These are phyloP conservation scores for Suhomyces bribrorum DNA, from an alignment of 1,139 yeast genomes.

Conservation along the genomic window DNA sequence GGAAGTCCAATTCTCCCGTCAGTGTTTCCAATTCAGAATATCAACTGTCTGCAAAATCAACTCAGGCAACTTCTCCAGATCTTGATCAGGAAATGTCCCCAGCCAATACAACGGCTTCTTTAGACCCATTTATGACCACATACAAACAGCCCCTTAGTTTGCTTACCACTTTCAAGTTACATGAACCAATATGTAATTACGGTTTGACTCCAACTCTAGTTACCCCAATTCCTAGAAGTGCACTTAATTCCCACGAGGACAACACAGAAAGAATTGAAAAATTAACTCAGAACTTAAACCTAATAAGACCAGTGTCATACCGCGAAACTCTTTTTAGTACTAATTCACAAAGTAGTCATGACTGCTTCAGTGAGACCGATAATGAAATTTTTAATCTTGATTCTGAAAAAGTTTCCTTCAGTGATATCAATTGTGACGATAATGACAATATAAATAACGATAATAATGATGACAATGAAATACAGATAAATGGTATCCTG, in stretches of 20 bases:
- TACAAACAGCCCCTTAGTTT: not conserved
- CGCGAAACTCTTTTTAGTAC: no score
- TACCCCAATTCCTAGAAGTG: not conserved
- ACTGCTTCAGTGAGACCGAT: no score
- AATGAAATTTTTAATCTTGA: no score
- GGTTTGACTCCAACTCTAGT: not conserved
- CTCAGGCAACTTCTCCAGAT: not conserved
- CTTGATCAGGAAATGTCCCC: not conserved
- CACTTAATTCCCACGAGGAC: not conserved
- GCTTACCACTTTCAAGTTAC: not conserved
- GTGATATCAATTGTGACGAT: no score
- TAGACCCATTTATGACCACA: not conserved
- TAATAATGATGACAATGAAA: no score
- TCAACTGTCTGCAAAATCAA: not conserved
- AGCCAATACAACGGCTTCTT: not conserved
- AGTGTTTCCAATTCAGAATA: not conserved
- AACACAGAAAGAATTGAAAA: not conserved
- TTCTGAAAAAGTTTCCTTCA: no score
- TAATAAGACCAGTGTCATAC: not conserved
- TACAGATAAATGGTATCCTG: no score
- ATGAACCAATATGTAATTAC: not conserved
- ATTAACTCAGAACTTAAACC: not conserved
- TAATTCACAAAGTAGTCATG: no score
- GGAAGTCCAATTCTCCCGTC: not conserved
- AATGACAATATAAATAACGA: no score